Percentiles rank a stretch among this genome's conserved stretches.
Conservation (phyloP, 257 asterid species). For the Rubia yunnanensis region DNA sequence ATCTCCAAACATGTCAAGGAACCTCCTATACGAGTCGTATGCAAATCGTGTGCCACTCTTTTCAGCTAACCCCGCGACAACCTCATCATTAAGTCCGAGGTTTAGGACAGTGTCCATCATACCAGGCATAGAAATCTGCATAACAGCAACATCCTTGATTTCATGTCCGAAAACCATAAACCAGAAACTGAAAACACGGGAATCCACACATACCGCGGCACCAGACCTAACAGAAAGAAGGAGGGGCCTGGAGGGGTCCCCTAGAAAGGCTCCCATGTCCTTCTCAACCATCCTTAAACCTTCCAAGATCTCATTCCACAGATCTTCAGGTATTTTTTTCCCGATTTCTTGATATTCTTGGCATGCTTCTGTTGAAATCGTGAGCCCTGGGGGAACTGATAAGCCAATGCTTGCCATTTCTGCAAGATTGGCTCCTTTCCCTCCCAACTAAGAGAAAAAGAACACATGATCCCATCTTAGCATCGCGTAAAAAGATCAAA, state of each 20-base stretch:
- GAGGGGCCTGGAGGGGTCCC: slow-evolving; percentile 76
- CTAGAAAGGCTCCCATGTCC: slow-evolving; percentile 84
- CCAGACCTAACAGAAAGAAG: slow-evolving; percentile 91
- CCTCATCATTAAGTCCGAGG: slow-evolving; percentile 85
- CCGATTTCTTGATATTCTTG: slow-evolving; percentile 77
- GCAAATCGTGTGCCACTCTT: slow-evolving; percentile 95
- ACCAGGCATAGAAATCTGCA: slow-evolving; percentile 93
- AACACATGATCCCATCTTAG: neutral
- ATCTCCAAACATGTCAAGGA: slow-evolving; percentile 92
- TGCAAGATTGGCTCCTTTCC: slow-evolving; percentile 97
- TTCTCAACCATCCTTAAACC: slow-evolving; percentile 56
- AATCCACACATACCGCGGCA: slow-evolving; percentile 55
- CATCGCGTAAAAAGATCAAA: neutral
- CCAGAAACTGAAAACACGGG: too few species aligned
- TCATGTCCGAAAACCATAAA: neutral
- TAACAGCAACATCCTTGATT: neutral
- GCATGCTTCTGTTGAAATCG: slow-evolving; percentile 95
- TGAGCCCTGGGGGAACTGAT: slow-evolving; percentile 93
- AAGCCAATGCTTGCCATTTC: slow-evolving; percentile 98
- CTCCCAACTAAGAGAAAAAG: slow-evolving; percentile 54
- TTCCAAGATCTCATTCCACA: slow-evolving; percentile 82
- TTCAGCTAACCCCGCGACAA: slow-evolving; percentile 70
- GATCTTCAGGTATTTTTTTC: slow-evolving; percentile 53
- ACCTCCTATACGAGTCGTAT: slow-evolving; percentile 80
- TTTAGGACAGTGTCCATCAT: slow-evolving; percentile 99